Evolutionary conservation across 306 rosid species (phyloP), one percentile per base, ranked within the genome.

Genomic region (Medicago arabica): DNA sequence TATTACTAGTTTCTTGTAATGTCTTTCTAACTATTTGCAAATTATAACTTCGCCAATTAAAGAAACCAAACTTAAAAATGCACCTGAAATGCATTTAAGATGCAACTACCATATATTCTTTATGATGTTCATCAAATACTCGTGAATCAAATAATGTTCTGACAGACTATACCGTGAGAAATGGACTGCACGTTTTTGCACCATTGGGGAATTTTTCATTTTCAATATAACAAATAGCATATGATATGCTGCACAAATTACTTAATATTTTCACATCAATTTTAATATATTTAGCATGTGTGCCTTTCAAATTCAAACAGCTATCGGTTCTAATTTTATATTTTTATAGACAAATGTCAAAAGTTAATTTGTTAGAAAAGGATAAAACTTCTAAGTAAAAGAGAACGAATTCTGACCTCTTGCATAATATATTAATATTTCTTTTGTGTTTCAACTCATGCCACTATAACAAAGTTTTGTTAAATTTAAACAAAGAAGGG

Each of bases 221-320:
- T 44, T 44, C 50, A 44, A 4, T 11, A 44, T 44, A 44, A 44
- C 12, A 13, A 44, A 44, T 44, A 44, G 50, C 49, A 43, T 43
- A 43, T 43, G 50, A 11, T 44, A 28, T 28, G 31, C 31, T 28
- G 51, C 51, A 46, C 51, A 47, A 16, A 51, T 51, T 51, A 51
- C 7, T 51, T 51, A 51, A 51, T 16, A 51, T 54, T 54, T 54
- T 54, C 2, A 13, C 60, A 17, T 25, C 46, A 34, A 39, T 64
- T 61, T 78, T 41, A 55, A 66, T 19, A 41, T 14, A 14, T 4
- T 70, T 51, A 62, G 9, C 80, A 60, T 40, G 75, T 44, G 68
- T 44, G 70, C 44, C 38, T 61, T 43, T 46, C 61, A 5, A 34
- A 34, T 34, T 6, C 38, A 34, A 34, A 34, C 38, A 34, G 38